Percentiles rank a stretch among this genome's conserved stretches.
phyloP scores from a whole-genome alignment of 139 green algal genomes.

The Deuterostichococcus epilithicus region DNA sequence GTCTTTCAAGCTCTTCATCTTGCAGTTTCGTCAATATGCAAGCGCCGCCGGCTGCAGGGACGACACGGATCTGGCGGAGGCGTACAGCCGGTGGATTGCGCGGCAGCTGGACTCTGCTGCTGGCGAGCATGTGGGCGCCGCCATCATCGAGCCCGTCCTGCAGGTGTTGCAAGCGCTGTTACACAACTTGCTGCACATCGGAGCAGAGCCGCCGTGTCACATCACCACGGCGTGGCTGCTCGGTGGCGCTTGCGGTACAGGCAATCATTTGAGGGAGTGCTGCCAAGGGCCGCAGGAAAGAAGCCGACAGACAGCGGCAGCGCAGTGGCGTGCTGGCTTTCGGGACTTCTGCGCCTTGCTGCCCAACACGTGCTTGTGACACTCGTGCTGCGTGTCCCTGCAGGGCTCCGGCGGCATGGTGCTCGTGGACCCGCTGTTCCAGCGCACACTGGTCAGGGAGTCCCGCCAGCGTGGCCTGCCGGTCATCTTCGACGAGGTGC shows the following conservation, averaged over 20 bases:
- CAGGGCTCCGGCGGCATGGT: conserved; percentile 95
- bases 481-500: conserved; percentile 71
- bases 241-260: too few relatives aligned
- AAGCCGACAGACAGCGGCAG: too few relatives aligned
- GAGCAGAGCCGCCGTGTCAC: too few relatives aligned
- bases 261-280: too few relatives aligned
- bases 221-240: too few relatives aligned
- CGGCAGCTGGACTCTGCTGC: conserved; percentile 13
- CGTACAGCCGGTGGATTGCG: conserved; percentile 10
- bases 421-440: conserved; percentile 89
- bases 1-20: neutral
- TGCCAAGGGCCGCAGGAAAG: too few relatives aligned
- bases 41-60: conserved; percentile 3
- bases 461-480: conserved; percentile 69
- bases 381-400: conserved; percentile 34
- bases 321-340: too few relatives aligned
- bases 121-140: conserved; percentile 20
- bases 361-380: too few relatives aligned
- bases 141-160: conserved; percentile 79
- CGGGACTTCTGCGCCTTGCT: too few relatives aligned
- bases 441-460: conserved; percentile 61
- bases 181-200: too few relatives aligned
- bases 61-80: conserved; percentile 10
- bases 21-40: too few relatives aligned
- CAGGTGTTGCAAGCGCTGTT: conserved; percentile 11